Base-by-base conservation (phyloP, 257 asterid species). In the Nicotiana benthamiana region DNA sequence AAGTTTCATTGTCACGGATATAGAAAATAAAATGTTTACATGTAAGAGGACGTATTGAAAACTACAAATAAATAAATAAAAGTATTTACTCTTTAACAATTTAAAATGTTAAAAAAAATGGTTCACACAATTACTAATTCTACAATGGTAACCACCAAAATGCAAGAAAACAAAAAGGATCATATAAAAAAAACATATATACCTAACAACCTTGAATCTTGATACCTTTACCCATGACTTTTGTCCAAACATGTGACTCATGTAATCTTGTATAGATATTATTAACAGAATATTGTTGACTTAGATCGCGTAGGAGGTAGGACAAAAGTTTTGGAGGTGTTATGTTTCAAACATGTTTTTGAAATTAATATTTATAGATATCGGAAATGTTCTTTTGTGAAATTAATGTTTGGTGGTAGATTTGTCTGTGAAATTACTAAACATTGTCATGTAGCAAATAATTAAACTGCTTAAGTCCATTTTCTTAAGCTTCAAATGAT, bases 181-280 rank as follows among this genome's bases (percentile, higher is more conserved):
- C 3, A 54, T 77, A 7, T 5, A 53, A 57, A 28, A 15, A 83
- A 46, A 72, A 72, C 78, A 72, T 46, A 46, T 7, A 27, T 46
- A 72, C 61, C 61, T 46, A 82, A 75, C 72, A 80, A 40, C 17
- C 85, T 82, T 83, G 86, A 74, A 76, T 86, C 83, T 66, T 32
- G 85, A 78, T 32, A 81, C 75, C 77, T 65, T 75, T 64, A 20
- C 65, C 13, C 86, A 77, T 63, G 15, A 22, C 34, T 59, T 77
- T 30, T 63, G 20, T 34, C 62, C 56, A 79, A 46, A 62, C 82
- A 79, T 79, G 82, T 62, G 82, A 79, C 75, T 79, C 26, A 46
- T 40, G 48, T 30, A 27, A 76, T 32, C 24, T 27, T 51, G 13
- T 54, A 43, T 74, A 36, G n/a, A 81, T 46, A 72, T 68, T 18